Conservation (phyloP, 495 filamentous ascomycete genomes). For the Usnea hakonensis region DNA sequence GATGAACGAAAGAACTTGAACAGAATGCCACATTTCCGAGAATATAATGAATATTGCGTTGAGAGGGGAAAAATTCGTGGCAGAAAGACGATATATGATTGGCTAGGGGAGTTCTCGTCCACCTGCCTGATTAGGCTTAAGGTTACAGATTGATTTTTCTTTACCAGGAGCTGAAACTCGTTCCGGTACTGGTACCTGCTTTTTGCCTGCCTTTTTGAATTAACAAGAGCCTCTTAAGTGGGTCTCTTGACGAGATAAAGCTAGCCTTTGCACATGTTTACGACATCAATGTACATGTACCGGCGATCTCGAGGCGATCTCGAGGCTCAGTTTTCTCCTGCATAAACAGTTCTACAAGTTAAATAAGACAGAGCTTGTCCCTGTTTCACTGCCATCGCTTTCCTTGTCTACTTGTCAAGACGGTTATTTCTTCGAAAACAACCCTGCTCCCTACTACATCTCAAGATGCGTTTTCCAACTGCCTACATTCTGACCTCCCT, state of each 20-base stretch:
- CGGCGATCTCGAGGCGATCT: neutral
- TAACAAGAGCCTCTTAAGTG: neutral
- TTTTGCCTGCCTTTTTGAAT: neutral
- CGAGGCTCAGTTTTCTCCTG: neutral
- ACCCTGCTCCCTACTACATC: neutral
- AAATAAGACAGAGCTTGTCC: neutral
- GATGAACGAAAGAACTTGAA: too few relatives aligned
- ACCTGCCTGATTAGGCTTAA: neutral
- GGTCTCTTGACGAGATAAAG: neutral
- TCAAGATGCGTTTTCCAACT: neutral
- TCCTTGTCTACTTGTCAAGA: neutral
- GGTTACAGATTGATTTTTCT: neutral
- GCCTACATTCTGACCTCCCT: neutral
- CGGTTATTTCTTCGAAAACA: neutral
- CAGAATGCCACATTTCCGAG: neutral
- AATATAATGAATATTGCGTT: too few relatives aligned
- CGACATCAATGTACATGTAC: neutral
- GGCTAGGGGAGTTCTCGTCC: neutral
- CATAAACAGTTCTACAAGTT: neutral
- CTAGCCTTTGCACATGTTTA: neutral
- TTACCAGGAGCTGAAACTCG: neutral
- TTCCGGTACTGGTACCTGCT: neutral
- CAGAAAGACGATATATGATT: neutral
- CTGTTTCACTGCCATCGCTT: neutral
- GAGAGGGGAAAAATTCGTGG: too few relatives aligned